Evolutionary conservation across 2,329 filamentous ascomycete genomes (phyloP).

Genomic region (Ascosphaera apis): DNA sequence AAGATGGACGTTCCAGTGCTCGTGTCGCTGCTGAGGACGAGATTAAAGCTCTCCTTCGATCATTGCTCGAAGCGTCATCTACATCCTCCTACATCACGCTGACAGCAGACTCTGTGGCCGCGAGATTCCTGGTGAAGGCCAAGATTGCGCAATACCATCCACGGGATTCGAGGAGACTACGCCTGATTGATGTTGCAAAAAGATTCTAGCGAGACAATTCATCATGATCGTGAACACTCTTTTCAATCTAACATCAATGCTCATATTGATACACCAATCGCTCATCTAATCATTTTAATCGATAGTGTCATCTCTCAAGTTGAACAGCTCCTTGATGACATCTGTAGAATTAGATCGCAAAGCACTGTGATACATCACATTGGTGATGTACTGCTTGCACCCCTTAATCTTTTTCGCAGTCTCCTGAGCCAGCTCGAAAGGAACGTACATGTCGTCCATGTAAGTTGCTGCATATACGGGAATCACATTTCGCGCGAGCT

Average conservation of each 20-base stretch:
- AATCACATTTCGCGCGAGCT: slow-evolving; percentile 53
- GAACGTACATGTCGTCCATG: slow-evolving; percentile 81
- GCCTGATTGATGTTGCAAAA: slow-evolving; percentile 28
- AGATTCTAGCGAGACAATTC: background rate
- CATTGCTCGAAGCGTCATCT: slow-evolving; percentile 21
- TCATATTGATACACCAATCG: background rate
- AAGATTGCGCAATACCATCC: slow-evolving; percentile 34
- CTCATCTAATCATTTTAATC: slow-evolving; percentile 21
- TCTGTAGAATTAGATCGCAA: slow-evolving; percentile 51
- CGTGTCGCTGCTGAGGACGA: slow-evolving; percentile 26
- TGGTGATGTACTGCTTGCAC: slow-evolving; percentile 64
- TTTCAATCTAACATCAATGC: background rate
- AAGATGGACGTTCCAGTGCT: slow-evolving; percentile 13
- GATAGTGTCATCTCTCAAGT: slow-evolving; percentile 45
- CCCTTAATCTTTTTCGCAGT: slow-evolving; percentile 54
- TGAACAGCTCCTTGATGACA: slow-evolving; percentile 53
- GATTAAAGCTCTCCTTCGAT: slow-evolving; percentile 24
- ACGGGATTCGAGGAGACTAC: slow-evolving; percentile 27
- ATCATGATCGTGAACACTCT: background rate
- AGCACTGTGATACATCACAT: slow-evolving; percentile 70
- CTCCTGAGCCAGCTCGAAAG: slow-evolving; percentile 47
- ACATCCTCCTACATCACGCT: slow-evolving; percentile 24
- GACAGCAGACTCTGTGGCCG: slow-evolving; percentile 27
- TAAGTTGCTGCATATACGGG: slow-evolving; percentile 72
- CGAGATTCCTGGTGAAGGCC: slow-evolving; percentile 29